These are phyloP conservation scores for Pichia sp. DNA, from an alignment of 1,139 yeast genomes.

Conservation along the genomic window DNA sequence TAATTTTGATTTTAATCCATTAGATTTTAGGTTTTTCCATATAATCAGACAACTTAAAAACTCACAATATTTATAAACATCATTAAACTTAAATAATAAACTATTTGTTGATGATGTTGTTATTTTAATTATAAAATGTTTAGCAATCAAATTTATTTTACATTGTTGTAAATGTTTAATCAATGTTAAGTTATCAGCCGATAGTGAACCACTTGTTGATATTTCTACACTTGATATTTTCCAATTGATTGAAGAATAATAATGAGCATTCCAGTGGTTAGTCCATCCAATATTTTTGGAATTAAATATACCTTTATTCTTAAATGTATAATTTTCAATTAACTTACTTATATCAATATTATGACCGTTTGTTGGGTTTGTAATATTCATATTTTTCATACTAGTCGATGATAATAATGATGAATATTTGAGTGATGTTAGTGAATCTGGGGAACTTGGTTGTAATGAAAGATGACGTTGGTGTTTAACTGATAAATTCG, in stretches of 20 bases:
- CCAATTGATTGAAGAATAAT: neutral
- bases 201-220: neutral
- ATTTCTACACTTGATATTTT: neutral
- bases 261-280: neutral
- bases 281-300: constrained; percentile 14
- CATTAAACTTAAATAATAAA: neutral
- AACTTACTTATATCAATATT: neutral
- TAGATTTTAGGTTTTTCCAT: neutral
- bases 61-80: neutral
- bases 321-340: neutral
- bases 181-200: neutral
- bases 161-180: neutral
- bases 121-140: neutral
- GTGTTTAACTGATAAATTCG: neutral
- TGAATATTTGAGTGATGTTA: neutral
- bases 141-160: neutral
- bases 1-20: neutral
- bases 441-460: neutral
- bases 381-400: neutral
- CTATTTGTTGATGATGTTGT: neutral
- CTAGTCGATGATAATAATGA: neutral
- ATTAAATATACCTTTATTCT: constrained; percentile 7
- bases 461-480: neutral
- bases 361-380: neutral
- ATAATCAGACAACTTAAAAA: neutral